Evolutionary conservation across 768 basidiomycete genomes (phyloP).

Genomic region (Leccinum uliginosum): DNA sequence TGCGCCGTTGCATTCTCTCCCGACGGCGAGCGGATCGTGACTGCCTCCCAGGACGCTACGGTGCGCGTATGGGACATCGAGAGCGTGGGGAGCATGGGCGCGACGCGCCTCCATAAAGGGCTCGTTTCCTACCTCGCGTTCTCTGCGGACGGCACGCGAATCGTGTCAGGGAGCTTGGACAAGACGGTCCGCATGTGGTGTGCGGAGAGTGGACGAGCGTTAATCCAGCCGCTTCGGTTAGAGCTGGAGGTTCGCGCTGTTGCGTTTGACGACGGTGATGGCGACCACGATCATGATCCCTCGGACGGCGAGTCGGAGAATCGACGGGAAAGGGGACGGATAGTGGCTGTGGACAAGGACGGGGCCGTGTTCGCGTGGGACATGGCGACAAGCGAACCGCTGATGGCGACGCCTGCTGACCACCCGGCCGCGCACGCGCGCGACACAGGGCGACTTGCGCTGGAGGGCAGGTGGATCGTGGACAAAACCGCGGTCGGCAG

Average conservation of each 20-base stretch:
- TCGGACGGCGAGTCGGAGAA: neutral
- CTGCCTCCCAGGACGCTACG: constrained; percentile 22
- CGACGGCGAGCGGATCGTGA: constrained; percentile 27
- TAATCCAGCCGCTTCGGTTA: constrained; percentile 19
- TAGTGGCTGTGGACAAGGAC: constrained; percentile 24
- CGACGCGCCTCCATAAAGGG: constrained; percentile 22
- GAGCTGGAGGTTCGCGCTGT: constrained; percentile 18
- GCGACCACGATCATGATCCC: neutral
- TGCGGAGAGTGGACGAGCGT: constrained; percentile 15
- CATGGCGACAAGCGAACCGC: constrained; percentile 13
- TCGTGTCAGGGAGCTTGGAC: constrained; percentile 30
- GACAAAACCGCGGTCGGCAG: constrained; percentile 12
- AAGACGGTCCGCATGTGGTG: constrained; percentile 30
- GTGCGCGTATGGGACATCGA: constrained; percentile 32
- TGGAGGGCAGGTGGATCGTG: constrained; percentile 26
- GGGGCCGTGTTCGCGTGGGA: constrained; percentile 27
- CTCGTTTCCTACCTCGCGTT: constrained; percentile 27
- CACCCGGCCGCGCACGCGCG: constrained; percentile 8
- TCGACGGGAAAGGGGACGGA: constrained; percentile 5
- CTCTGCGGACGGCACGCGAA: constrained; percentile 23
- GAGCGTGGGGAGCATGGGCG: constrained; percentile 26
- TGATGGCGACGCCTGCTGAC: constrained; percentile 19
- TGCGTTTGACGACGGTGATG: constrained; percentile 18
- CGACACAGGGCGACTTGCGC: constrained; percentile 4
- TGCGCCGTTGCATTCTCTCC: constrained; percentile 26